Percentiles rank a stretch among this genome's conserved stretches.
Conservation (phyloP, 495 filamentous ascomycete species). For the Chaetomium fimeti region DNA sequence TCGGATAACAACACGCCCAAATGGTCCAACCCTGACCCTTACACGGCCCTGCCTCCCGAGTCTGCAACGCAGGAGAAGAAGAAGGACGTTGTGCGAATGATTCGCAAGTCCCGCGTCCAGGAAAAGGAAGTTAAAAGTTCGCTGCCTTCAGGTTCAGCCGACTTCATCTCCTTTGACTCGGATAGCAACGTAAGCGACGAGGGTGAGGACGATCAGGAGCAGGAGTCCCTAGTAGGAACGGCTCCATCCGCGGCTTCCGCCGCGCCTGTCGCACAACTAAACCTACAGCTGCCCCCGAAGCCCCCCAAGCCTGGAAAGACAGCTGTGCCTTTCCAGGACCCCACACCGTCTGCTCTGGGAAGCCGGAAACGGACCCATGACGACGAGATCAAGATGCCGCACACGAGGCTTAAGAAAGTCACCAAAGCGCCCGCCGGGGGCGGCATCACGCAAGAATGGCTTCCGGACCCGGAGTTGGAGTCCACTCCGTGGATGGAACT, state of each 20-base stretch:
- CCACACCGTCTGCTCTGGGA: conserved; percentile 26
- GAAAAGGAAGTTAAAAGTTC: conserved; percentile 52
- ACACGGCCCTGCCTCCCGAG: conserved; percentile 77
- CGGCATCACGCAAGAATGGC: conserved; percentile 59
- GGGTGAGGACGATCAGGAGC: conserved; percentile 17
- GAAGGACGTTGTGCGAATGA: conserved; percentile 80
- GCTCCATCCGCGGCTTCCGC: background rate
- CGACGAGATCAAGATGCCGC: conserved; percentile 59
- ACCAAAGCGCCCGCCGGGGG: conserved; percentile 47
- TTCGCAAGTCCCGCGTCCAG: conserved; percentile 75
- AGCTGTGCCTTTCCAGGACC: conserved; percentile 15
- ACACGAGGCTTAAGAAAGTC: conserved; percentile 46
- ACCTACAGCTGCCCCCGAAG: conserved; percentile 10
- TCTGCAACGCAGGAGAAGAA: conserved; percentile 60
- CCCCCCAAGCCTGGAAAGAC: conserved; percentile 11
- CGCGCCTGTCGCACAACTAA: background rate
- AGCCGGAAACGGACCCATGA: conserved; percentile 67
- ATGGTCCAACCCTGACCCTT: conserved; percentile 95
- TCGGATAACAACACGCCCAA: conserved; percentile 57
- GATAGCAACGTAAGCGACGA: conserved; percentile 49
- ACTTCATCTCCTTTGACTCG: conserved; percentile 81
- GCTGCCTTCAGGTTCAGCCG: conserved; percentile 57
- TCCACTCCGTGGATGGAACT: conserved; percentile 60
- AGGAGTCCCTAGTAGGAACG: background rate
- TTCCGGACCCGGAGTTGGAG: conserved; percentile 37